Conservation (phyloP, 2,329 filamentous ascomycete genomes). For the Scedosporium minutisporum region DNA sequence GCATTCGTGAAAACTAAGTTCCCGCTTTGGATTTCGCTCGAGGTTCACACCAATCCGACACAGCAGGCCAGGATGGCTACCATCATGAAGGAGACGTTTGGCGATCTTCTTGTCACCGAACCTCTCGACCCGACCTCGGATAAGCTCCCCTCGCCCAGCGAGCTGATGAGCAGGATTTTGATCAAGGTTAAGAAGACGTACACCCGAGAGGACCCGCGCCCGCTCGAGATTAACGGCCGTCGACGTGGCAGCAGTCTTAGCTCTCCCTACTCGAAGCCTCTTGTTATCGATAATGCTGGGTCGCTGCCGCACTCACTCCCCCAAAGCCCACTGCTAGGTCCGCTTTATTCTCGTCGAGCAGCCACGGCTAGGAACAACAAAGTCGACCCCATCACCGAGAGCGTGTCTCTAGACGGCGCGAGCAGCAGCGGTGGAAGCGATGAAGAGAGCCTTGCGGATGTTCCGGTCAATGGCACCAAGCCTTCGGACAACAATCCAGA, state of each 20-base stretch:
- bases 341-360: constrained; percentile 38
- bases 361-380: constrained; percentile 38
- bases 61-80: constrained; percentile 85
- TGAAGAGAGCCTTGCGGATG: constrained; percentile 64
- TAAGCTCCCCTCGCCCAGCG: constrained; percentile 72
- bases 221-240: constrained; percentile 33
- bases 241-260: constrained; percentile 63
- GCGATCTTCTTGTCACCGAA: constrained; percentile 65
- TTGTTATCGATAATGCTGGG: constrained; percentile 44
- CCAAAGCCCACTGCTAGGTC: constrained; percentile 43
- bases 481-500: constrained; percentile 42
- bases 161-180: constrained; percentile 73
- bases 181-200: constrained; percentile 89
- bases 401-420: constrained; percentile 13
- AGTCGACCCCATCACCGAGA: constrained; percentile 49
- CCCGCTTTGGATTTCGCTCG: constrained; percentile 87
- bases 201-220: constrained; percentile 21
- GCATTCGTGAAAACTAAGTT: constrained; percentile 82
- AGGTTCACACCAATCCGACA: constrained; percentile 78
- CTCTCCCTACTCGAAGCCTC: constrained; percentile 49
- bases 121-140: constrained; percentile 60
- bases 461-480: constrained; percentile 50
- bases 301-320: constrained; percentile 42
- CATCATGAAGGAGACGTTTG: constrained; percentile 79
- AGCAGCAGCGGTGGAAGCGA: constrained; percentile 5